Evolutionary conservation across 352 stramenopile species (phyloP).

Genomic region (Albugo laibachii): DNA sequence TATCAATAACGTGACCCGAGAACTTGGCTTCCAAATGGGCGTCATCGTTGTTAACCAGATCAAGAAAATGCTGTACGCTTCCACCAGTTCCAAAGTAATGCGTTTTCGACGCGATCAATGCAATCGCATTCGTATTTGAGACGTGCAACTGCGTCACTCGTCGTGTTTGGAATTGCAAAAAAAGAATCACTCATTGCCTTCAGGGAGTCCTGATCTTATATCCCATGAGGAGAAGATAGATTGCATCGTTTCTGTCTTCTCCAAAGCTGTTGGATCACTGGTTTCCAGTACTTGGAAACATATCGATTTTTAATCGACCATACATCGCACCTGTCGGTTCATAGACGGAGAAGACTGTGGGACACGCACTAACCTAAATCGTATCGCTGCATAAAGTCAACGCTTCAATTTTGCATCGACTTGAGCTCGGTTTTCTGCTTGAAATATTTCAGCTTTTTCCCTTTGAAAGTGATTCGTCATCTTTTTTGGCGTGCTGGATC

Average conservation of each 20-base stretch:
- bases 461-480: too few relatives aligned
- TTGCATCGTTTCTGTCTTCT: slow-evolving; percentile 31
- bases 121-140: slow-evolving; percentile 15
- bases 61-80: slow-evolving; percentile 73
- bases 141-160: slow-evolving; percentile 17
- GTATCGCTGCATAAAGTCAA: too few relatives aligned
- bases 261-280: slow-evolving; percentile 21
- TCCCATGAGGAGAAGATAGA: slow-evolving; percentile 53
- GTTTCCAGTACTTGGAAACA: slow-evolving; percentile 49
- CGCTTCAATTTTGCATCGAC: too few relatives aligned
- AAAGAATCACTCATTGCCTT: slow-evolving; percentile 13
- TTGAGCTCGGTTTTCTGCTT: too few relatives aligned
- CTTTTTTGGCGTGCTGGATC: too few relatives aligned
- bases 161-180: not conserved
- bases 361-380: too few relatives aligned
- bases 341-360: too few relatives aligned
- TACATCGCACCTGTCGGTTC: too few relatives aligned
- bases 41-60: slow-evolving; percentile 23
- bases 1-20: too few relatives aligned
- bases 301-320: slow-evolving; percentile 1
- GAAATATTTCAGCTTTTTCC: too few relatives aligned
- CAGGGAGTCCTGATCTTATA: slow-evolving; percentile 55
- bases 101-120: slow-evolving; percentile 63
- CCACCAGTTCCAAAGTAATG: slow-evolving; percentile 76
- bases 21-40: slow-evolving; percentile 21